These are phyloP conservation scores for Tetraselmis striata DNA, from an alignment of 139 green algal species.

Conservation along the genomic window DNA sequence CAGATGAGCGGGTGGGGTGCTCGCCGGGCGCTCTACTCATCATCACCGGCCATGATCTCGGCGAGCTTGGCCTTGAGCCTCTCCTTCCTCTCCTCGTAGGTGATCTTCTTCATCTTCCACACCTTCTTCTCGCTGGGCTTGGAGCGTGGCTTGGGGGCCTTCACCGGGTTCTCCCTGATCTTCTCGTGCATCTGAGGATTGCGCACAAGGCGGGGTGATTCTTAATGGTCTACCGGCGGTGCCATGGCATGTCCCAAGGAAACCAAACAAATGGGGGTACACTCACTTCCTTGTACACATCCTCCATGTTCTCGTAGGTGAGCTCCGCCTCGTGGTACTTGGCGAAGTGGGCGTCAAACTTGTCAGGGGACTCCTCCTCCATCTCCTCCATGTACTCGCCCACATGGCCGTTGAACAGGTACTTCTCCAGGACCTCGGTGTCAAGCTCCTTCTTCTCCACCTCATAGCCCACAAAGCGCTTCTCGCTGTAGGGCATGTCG, in stretches of 20 bases:
- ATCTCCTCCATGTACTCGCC: constrained; percentile 97
- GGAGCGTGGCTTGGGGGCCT: constrained; percentile 61
- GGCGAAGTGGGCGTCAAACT: constrained; percentile 86
- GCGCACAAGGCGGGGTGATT: too few species aligned
- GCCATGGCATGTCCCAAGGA: not conserved
- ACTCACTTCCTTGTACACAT: constrained; percentile 70
- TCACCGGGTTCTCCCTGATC: constrained; percentile 82
- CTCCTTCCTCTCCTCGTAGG: constrained; percentile 93
- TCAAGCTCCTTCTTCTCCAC: constrained; percentile 84
- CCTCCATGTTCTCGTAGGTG: constrained; percentile 83
- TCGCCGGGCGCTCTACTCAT: constrained; percentile 28
- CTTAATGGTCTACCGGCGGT: not conserved
- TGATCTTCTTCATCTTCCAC: constrained; percentile 82
- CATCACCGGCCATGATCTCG: constrained; percentile 39
- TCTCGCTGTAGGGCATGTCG: constrained; percentile 97
- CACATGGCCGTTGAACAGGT: constrained; percentile 92
- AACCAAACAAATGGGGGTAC: not conserved
- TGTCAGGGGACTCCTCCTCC: constrained; percentile 94
- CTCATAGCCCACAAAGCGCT: constrained; percentile 94
- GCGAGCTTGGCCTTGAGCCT: constrained; percentile 83
- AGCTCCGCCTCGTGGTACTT: constrained; percentile 79
- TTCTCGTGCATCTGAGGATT: constrained; percentile 73
- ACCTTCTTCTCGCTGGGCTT: constrained; percentile 64
- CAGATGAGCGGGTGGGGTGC: too few species aligned
- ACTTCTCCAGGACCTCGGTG: constrained; percentile 81